Conservation (phyloP, 2,329 filamentous ascomycete genomes). For the Nothomitra cinnamomea region DNA sequence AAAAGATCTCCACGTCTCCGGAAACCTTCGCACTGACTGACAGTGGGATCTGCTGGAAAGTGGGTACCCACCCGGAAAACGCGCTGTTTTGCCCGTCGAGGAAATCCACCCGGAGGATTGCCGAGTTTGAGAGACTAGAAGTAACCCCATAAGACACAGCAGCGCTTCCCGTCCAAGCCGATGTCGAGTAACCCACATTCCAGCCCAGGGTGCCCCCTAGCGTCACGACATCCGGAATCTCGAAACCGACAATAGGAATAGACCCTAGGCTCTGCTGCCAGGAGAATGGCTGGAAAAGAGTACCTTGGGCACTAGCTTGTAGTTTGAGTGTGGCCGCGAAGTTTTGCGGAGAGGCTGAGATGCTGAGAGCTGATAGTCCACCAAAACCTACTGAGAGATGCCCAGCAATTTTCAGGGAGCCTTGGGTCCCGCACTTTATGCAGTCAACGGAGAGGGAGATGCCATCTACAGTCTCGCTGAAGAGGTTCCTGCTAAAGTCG, state of each 20-base stretch:
- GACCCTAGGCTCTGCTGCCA: neutral
- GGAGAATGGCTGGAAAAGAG: neutral
- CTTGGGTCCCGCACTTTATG: neutral
- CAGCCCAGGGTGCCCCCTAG: neutral
- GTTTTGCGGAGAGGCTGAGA: neutral
- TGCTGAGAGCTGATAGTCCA: neutral
- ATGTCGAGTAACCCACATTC: neutral
- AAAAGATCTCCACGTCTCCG: neutral
- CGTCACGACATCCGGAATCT: neutral
- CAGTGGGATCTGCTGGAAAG: neutral
- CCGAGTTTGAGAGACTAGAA: neutral
- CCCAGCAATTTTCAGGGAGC: neutral
- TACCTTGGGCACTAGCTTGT: neutral
- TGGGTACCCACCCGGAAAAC: neutral
- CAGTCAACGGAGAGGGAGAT: neutral
- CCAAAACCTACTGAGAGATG: neutral
- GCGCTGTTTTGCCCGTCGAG: neutral
- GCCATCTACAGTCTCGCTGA: neutral
- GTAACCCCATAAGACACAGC: neutral
- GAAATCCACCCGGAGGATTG: neutral
- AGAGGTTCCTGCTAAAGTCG: neutral
- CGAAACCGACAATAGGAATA: neutral
- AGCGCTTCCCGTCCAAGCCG: neutral
- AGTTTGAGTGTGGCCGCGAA: neutral
- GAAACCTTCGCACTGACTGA: neutral